Evolutionary conservation across 306 rosid genomes (phyloP).

Genomic region (Arachis hypogaea): DNA sequence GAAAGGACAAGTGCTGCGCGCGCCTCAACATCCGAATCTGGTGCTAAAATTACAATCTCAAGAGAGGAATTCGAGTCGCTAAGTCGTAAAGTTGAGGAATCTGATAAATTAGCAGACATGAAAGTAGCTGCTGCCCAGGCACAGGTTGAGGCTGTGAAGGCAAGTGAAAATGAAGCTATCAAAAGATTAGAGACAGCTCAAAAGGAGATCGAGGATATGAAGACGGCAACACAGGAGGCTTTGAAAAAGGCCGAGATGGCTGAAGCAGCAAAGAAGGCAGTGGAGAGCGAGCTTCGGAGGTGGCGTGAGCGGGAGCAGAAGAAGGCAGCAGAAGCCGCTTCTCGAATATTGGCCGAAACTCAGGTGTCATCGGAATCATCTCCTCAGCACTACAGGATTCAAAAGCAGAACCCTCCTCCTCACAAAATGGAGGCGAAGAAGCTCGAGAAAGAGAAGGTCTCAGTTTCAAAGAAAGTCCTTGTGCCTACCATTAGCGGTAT

Average conservation of each 20-base stretch:
- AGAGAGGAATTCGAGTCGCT: slow-evolving; percentile 81
- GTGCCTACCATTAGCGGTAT: slow-evolving; percentile 76
- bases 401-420: slow-evolving; percentile 61
- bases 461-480: slow-evolving; percentile 71
- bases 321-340: slow-evolving; percentile 88
- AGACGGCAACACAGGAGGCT: slow-evolving; percentile 71
- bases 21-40: slow-evolving; percentile 88
- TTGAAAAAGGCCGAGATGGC: slow-evolving; percentile 87
- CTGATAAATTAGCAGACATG: slow-evolving; percentile 85
- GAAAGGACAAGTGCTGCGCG: slow-evolving; percentile 84
- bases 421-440: slow-evolving; percentile 52
- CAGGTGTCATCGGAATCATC: slow-evolving; percentile 64
- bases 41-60: slow-evolving; percentile 74
- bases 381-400: slow-evolving; percentile 65
- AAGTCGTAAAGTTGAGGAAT: slow-evolving; percentile 86
- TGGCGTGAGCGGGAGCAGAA: slow-evolving; percentile 96
- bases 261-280: slow-evolving; percentile 93
- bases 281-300: slow-evolving; percentile 84
- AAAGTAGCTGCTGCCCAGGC: slow-evolving; percentile 96
- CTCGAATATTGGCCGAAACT: slow-evolving; percentile 78
- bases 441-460: slow-evolving; percentile 66
- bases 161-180: slow-evolving; percentile 85
- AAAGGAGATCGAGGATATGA: slow-evolving; percentile 85
- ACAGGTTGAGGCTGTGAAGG: slow-evolving; percentile 98
- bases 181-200: slow-evolving; percentile 65